Percentiles rank a stretch among this genome's conserved stretches.
phyloP scores from a whole-genome alignment of 1,284 basidiomycete species.

The Gomphus bonarii region DNA sequence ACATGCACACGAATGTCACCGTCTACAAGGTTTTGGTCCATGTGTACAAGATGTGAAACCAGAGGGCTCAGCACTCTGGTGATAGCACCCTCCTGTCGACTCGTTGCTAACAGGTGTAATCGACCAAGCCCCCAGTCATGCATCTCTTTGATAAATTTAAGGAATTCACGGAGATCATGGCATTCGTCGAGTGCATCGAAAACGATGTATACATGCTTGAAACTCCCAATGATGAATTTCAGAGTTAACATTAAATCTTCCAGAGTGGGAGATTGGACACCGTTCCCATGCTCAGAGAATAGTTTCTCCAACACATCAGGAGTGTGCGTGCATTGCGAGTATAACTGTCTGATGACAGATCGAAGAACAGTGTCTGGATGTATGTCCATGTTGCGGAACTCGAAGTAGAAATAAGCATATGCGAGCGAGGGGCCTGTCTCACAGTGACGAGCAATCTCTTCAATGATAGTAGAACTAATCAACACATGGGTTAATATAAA shows the following conservation, averaged over 20 bases:
- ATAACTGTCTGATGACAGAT: neutral
- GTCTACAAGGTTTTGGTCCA: neutral
- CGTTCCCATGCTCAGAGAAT: neutral
- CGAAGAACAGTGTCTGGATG: neutral
- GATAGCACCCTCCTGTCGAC: neutral
- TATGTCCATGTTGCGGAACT: neutral
- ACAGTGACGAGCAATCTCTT: neutral
- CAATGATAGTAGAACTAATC: neutral
- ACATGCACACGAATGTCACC: neutral
- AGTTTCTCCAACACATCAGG: neutral
- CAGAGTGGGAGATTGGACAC: neutral
- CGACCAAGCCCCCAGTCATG: neutral
- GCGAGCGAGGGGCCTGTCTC: neutral
- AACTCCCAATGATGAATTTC: neutral
- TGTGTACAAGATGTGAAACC: neutral
- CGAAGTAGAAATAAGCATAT: neutral
- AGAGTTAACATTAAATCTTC: neutral
- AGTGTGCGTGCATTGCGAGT: neutral
- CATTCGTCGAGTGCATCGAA: neutral
- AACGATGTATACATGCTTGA: neutral
- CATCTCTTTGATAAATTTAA: neutral
- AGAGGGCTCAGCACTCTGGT: neutral
- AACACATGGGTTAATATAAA: neutral
- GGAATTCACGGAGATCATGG: neutral
- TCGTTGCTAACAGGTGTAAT: neutral